phyloP scores from a whole-genome alignment of 2,329 filamentous ascomycete species.

The Alternaria consortialis region DNA sequence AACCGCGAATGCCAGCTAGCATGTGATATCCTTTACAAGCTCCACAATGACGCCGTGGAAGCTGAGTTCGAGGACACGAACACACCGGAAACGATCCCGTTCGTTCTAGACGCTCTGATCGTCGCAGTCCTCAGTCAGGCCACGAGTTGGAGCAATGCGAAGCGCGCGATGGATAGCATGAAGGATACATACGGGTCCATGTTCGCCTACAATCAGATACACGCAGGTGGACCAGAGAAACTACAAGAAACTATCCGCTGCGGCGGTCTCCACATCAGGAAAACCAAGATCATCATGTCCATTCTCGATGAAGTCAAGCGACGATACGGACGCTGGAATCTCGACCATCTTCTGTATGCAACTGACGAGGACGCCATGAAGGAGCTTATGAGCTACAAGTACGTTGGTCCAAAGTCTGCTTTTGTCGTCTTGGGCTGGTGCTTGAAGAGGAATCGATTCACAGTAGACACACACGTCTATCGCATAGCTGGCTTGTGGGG shows the following conservation, averaged over 20 bases:
- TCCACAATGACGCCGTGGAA: slow-evolving; percentile 13
- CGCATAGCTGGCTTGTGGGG: slow-evolving; percentile 15
- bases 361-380: slow-evolving; percentile 18
- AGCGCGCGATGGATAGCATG: slow-evolving; percentile 14
- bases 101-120: slow-evolving; percentile 13
- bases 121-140: slow-evolving; percentile 13
- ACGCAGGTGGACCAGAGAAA: background rate
- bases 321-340: slow-evolving; percentile 11
- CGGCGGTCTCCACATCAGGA: slow-evolving; percentile 11
- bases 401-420: slow-evolving; percentile 16
- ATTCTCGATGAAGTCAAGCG: slow-evolving; percentile 13
- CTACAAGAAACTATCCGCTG: slow-evolving; percentile 7
- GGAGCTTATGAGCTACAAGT: slow-evolving; percentile 16
- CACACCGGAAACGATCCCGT: slow-evolving; percentile 9
- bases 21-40: slow-evolving; percentile 7
- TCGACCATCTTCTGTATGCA: slow-evolving; percentile 6
- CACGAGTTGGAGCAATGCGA: slow-evolving; percentile 15
- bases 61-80: slow-evolving; percentile 6
- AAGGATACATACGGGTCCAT: slow-evolving; percentile 6
- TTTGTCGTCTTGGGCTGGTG: slow-evolving; percentile 17
- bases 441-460: slow-evolving; percentile 14
- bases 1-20: slow-evolving; percentile 13
- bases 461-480: slow-evolving; percentile 15
- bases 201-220: slow-evolving; percentile 10
- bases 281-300: slow-evolving; percentile 13